phyloP scores from a whole-genome alignment of 2,329 filamentous ascomycete species.

The Aspergillus transmontanensis region DNA sequence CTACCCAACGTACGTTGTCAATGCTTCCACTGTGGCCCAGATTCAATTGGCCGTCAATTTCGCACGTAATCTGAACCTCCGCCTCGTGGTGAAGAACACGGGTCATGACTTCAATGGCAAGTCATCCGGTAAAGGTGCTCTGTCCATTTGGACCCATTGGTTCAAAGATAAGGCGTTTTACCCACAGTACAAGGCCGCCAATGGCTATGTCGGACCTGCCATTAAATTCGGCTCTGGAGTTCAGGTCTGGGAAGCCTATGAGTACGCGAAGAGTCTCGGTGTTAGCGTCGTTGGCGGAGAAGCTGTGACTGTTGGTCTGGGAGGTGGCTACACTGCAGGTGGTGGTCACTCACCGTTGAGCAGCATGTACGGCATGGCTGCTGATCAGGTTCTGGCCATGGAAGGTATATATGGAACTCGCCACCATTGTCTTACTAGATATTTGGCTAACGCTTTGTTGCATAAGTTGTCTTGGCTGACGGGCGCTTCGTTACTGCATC shows the following conservation, averaged over 20 bases:
- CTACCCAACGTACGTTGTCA: conserved; percentile 38
- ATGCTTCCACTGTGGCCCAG: conserved; percentile 34
- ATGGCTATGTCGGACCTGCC: conserved; percentile 52
- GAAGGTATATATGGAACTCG: conserved; percentile 29
- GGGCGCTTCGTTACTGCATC: conserved; percentile 25
- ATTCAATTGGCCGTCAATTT: conserved; percentile 37
- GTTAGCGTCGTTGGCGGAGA: conserved; percentile 56
- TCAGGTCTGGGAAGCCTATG: conserved; percentile 52
- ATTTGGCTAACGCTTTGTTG: background rate
- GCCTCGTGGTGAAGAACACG: conserved; percentile 47
- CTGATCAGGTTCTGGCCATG: conserved; percentile 58
- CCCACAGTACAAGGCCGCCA: conserved; percentile 32
- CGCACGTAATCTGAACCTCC: conserved; percentile 32
- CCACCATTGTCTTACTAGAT: too few species aligned
- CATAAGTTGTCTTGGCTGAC: conserved; percentile 20
- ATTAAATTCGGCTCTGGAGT: conserved; percentile 58
- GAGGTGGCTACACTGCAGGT: conserved; percentile 47
- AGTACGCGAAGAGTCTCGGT: conserved; percentile 46
- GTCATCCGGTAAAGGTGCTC: conserved; percentile 58
- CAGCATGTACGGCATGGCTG: conserved; percentile 56
- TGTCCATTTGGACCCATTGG: conserved; percentile 28
- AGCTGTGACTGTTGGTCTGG: conserved; percentile 54
- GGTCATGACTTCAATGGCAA: conserved; percentile 53
- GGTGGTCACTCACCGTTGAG: conserved; percentile 48
- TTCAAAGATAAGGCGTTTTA: conserved; percentile 32